phyloP scores from a whole-genome alignment of 2,329 filamentous ascomycete species.

The Mollisiaceae sp. region DNA sequence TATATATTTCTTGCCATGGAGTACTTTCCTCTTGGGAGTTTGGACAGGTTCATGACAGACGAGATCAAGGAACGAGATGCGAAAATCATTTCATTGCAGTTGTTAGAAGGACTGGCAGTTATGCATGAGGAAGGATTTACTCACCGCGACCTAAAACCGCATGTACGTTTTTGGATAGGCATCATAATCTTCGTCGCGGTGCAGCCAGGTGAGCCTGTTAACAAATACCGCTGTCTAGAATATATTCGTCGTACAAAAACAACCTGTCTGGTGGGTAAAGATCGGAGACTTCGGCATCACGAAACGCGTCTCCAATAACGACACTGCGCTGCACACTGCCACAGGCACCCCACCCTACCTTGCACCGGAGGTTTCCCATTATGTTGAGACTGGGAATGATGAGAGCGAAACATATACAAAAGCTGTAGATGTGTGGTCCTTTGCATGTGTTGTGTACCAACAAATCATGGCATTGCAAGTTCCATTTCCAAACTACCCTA shows the following conservation, averaged over 20 bases:
- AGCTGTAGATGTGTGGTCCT: not conserved
- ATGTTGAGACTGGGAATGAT: not conserved
- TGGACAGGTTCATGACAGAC: conserved; percentile 35
- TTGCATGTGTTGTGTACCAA: not conserved
- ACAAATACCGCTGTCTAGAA: conserved; percentile 5
- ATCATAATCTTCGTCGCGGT: too few species aligned
- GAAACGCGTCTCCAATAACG: not conserved
- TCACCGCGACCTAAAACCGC: conserved; percentile 21
- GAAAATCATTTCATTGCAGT: conserved; percentile 18
- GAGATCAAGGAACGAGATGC: conserved; percentile 15
- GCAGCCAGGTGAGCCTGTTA: too few species aligned
- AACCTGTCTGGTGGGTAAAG: conserved; percentile 71
- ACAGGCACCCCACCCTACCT: not conserved
- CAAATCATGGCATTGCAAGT: not conserved
- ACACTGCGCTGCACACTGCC: not conserved
- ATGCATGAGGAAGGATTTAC: conserved; percentile 24
- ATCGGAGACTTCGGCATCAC: conserved; percentile 79
- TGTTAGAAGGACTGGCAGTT: conserved; percentile 20
- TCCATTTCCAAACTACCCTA: not conserved
- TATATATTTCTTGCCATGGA: conserved; percentile 38
- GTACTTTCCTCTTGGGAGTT: conserved; percentile 44
- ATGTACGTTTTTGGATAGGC: conserved; percentile 1
- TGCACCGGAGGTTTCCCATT: not conserved
- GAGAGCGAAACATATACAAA: not conserved
- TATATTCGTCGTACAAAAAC: conserved; percentile 13